Percentiles rank a stretch among this genome's conserved stretches.
phyloP scores from a whole-genome alignment of 495 filamentous ascomycete genomes.

The Peziza echinospora region DNA sequence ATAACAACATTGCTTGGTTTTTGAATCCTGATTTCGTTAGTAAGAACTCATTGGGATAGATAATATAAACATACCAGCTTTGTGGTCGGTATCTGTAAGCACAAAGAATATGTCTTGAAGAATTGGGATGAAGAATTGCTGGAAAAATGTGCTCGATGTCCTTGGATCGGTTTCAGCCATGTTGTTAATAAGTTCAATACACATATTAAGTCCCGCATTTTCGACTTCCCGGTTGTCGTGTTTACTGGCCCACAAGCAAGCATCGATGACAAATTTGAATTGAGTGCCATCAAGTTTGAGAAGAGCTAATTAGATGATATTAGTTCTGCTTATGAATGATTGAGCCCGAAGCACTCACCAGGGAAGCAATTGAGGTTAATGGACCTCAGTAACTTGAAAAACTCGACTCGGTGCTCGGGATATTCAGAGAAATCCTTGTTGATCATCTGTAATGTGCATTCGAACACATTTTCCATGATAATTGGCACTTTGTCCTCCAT shows the following conservation, averaged over 20 bases:
- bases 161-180: conserved; percentile 75
- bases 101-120: conserved; percentile 98
- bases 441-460: conserved; percentile 98
- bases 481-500: conserved; percentile 96
- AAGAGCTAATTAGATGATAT: conserved; percentile 32
- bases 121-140: conserved; percentile 84
- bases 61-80: conserved; percentile 40
- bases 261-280: conserved; percentile 98
- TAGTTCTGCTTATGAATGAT: not conserved
- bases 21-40: conserved; percentile 80
- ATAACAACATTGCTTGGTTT: conserved; percentile 76
- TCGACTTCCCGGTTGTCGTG: conserved; percentile 98
- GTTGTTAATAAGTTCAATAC: conserved; percentile 90
- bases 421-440: conserved; percentile 99
- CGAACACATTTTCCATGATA: conserved; percentile 97
- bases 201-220: conserved; percentile 95
- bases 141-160: conserved; percentile 87
- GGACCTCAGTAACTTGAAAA: conserved; percentile 85
- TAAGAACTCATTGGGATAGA: not conserved
- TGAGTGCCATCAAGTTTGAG: conserved; percentile 82
- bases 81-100: conserved; percentile 90
- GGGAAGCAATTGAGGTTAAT: conserved; percentile 96
- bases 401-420: conserved; percentile 92
- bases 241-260: conserved; percentile 98
- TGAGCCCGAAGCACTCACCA: conserved; percentile 16